Percentiles rank a stretch among this genome's conserved stretches.
Conservation (phyloP, 2,329 filamentous ascomycete species). For the Shiraia bambusicola region DNA sequence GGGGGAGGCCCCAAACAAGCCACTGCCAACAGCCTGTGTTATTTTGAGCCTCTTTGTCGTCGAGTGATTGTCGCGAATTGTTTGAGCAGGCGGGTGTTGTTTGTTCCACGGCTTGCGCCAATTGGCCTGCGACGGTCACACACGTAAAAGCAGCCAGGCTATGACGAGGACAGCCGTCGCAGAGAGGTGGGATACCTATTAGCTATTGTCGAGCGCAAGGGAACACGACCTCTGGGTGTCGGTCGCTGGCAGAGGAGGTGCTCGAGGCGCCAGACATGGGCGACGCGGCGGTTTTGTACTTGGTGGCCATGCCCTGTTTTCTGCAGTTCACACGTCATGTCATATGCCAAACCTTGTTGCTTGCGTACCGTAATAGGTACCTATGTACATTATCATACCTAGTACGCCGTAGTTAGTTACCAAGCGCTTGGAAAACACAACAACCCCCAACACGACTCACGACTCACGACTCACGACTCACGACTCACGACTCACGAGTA, state of each 20-base stretch:
- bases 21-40: conserved; percentile 32
- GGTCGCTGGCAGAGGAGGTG: conserved; percentile 41
- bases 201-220: conserved; percentile 43
- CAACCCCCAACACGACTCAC: no score
- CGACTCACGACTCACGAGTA: no score
- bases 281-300: conserved; percentile 37
- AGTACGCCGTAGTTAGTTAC: no score
- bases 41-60: conserved; percentile 31
- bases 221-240: conserved; percentile 39
- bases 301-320: conserved; percentile 38
- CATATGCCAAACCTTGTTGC: no score
- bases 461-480: no score
- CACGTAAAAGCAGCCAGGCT: conserved; percentile 24
- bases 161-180: conserved; percentile 30
- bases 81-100: conserved; percentile 34
- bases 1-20: conserved; percentile 39
- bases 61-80: conserved; percentile 36
- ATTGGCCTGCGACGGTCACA: conserved; percentile 29
- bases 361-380: no score
- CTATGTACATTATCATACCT: no score
- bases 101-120: conserved; percentile 43
- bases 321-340: neutral
- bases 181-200: conserved; percentile 12
- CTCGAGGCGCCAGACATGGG: conserved; percentile 29
- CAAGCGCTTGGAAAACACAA: no score